Evolutionary conservation across 2,329 filamentous ascomycete species (phyloP).

Genomic region (Colletotrichum zoysiae): DNA sequence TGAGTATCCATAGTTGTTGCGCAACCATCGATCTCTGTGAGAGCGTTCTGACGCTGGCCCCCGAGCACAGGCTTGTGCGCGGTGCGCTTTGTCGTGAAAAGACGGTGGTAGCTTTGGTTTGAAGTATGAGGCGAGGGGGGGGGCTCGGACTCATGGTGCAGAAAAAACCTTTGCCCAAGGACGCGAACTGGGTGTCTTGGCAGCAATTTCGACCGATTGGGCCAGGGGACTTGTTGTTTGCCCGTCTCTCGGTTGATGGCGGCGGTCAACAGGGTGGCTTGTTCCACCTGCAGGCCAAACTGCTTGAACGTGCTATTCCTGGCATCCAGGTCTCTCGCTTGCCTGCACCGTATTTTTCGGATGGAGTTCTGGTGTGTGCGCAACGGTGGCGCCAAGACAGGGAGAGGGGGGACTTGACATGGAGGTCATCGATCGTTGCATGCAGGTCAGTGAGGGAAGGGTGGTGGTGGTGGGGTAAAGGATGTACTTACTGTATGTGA

Average conservation of each 20-base stretch:
- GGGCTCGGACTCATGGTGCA: slow-evolving; percentile 19
- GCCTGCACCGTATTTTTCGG: slow-evolving; percentile 22
- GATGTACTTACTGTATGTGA: background rate
- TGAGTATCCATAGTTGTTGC: background rate
- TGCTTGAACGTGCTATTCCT: slow-evolving; percentile 10
- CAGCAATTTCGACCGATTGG: slow-evolving; percentile 31
- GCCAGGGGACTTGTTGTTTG: slow-evolving; percentile 11
- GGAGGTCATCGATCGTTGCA: slow-evolving; percentile 9
- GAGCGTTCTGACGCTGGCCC: slow-evolving; percentile 1
- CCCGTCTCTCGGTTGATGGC: background rate
- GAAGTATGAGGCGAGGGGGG: slow-evolving; percentile 13
- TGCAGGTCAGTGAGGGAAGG: slow-evolving; percentile 10
- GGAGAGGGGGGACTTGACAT: background rate
- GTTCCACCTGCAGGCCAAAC: slow-evolving; percentile 1
- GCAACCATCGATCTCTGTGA: background rate
- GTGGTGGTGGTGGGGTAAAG: slow-evolving; percentile 16
- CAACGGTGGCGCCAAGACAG: background rate
- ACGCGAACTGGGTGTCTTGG: slow-evolving; percentile 5
- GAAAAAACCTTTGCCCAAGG: slow-evolving; percentile 12
- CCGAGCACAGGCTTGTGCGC: slow-evolving; percentile 10
- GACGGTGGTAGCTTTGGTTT: slow-evolving; percentile 16
- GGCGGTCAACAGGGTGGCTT: slow-evolving; percentile 4
- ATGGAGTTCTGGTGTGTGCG: background rate
- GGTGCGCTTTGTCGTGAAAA: slow-evolving; percentile 30
- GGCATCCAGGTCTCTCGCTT: slow-evolving; percentile 17